A percentile compares a stretch with the other conserved stretches of the same genome.
phyloP scores from a whole-genome alignment of 2,329 filamentous ascomycete genomes.

The Paecilomyces sp. region DNA sequence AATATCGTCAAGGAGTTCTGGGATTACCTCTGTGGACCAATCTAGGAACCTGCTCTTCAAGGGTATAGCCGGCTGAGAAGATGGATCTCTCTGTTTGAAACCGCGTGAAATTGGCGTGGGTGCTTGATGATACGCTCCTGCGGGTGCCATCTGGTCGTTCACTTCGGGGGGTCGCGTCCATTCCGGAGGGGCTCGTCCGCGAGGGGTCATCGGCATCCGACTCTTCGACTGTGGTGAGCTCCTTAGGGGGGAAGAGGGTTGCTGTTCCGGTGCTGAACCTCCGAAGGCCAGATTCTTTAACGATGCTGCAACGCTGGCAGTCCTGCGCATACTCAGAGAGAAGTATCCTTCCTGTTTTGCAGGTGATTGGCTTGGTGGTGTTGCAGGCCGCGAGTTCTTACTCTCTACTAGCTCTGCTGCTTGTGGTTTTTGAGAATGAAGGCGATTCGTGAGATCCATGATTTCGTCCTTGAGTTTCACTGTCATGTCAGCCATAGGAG shows the following conservation, averaged over 20 bases:
- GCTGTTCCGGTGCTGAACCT: conserved; percentile 25
- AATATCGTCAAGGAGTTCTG: conserved; percentile 10
- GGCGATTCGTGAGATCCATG: conserved; percentile 25
- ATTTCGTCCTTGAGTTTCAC: conserved; percentile 66
- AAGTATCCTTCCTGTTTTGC: conserved; percentile 56
- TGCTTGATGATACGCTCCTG: conserved; percentile 67
- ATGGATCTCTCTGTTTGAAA: conserved; percentile 57
- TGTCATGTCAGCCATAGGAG: conserved; percentile 63
- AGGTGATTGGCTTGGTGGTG: conserved; percentile 42
- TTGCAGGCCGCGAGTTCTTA: conserved; percentile 33
- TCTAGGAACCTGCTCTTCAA: conserved; percentile 79
- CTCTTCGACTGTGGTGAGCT: conserved; percentile 21
- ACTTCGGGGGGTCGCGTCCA: conserved; percentile 66
- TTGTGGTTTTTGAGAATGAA: conserved; percentile 32
- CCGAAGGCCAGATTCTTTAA: conserved; percentile 56
- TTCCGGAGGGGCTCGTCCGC: conserved; percentile 49
- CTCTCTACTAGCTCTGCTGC: conserved; percentile 23
- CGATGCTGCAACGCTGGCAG: conserved; percentile 58
- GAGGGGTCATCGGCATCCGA: conserved; percentile 35
- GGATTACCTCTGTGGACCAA: conserved; percentile 73
- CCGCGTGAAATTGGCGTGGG: conserved; percentile 72
- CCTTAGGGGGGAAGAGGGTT: conserved; percentile 16
- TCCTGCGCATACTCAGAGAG: conserved; percentile 53
- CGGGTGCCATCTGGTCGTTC: conserved; percentile 58
- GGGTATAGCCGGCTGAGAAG: conserved; percentile 59